phyloP scores from a whole-genome alignment of 2,329 filamentous ascomycete genomes.

The Sphaerulina populicola region DNA sequence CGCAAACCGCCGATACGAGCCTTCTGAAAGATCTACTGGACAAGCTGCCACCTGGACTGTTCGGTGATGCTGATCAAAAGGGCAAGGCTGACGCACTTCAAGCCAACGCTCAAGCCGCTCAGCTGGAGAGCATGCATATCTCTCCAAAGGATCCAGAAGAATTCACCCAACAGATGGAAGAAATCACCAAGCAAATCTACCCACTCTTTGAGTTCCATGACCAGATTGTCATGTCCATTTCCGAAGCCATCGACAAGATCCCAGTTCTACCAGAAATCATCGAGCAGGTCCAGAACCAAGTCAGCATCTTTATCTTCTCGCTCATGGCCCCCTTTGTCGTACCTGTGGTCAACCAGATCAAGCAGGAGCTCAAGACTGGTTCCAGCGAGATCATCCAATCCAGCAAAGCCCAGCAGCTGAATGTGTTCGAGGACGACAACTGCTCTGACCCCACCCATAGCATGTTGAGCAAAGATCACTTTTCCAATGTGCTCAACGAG shows the following conservation, averaged over 20 bases:
- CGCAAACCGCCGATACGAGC: slow-evolving; percentile 56
- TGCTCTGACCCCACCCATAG: slow-evolving; percentile 82
- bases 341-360: slow-evolving; percentile 78
- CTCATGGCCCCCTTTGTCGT: slow-evolving; percentile 80
- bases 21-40: slow-evolving; percentile 71
- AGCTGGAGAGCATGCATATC: slow-evolving; percentile 65
- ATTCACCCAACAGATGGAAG: slow-evolving; percentile 67
- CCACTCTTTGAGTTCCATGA: slow-evolving; percentile 89
- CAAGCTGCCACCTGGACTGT: slow-evolving; percentile 71
- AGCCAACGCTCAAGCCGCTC: slow-evolving; percentile 62
- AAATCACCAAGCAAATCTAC: slow-evolving; percentile 71
- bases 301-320: slow-evolving; percentile 86
- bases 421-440: slow-evolving; percentile 74
- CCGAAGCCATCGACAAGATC: slow-evolving; percentile 71
- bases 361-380: slow-evolving; percentile 75
- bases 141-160: slow-evolving; percentile 75
- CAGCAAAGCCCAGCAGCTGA: slow-evolving; percentile 72
- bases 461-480: slow-evolving; percentile 94
- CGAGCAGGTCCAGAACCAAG: slow-evolving; percentile 77
- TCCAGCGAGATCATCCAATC: slow-evolving; percentile 80
- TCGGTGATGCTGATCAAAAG: slow-evolving; percentile 67
- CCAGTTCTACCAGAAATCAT: slow-evolving; percentile 76
- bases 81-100: slow-evolving; percentile 72
- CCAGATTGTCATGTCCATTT: slow-evolving; percentile 71
- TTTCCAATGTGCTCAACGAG: slow-evolving; percentile 82